These are phyloP conservation scores for Polyplosphaeria fusca DNA, from an alignment of 495 filamentous ascomycete genomes.

Conservation along the genomic window DNA sequence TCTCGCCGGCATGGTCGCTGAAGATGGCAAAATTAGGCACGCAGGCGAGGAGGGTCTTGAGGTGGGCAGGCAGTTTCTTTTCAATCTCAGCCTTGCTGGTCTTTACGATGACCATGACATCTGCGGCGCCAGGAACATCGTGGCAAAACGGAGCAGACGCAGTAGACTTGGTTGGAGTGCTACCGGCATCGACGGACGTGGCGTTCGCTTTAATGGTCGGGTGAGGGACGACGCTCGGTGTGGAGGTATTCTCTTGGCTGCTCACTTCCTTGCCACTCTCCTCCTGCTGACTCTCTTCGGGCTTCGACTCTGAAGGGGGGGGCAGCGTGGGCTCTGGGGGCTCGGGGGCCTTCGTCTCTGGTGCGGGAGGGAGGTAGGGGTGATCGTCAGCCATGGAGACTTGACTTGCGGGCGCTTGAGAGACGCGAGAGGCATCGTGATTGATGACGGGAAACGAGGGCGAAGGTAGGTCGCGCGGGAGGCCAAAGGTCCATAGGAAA, in stretches of 20 bases:
- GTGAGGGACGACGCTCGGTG: background rate
- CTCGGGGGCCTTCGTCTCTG: background rate
- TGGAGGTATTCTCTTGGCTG: background rate
- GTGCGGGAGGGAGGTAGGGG: background rate
- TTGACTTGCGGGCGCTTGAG: background rate
- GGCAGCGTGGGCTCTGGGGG: background rate
- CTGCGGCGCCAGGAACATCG: constrained; percentile 28
- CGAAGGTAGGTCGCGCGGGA: constrained; percentile 11
- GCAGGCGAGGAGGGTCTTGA: constrained; percentile 52
- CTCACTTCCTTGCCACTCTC: background rate
- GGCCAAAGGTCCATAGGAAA: constrained; percentile 30
- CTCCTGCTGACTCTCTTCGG: background rate
- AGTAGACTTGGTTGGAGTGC: background rate
- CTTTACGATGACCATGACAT: constrained; percentile 40
- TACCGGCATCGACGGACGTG: background rate
- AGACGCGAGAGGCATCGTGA: background rate
- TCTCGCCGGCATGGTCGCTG: constrained; percentile 53
- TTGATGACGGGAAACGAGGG: constrained; percentile 5
- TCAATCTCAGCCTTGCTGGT: constrained; percentile 39
- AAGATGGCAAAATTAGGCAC: constrained; percentile 55
- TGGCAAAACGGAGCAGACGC: background rate
- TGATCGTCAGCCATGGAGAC: background rate
- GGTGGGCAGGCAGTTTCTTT: constrained; percentile 44
- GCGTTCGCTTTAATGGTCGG: background rate
- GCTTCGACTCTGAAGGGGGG: background rate